phyloP scores from a whole-genome alignment of 129 eudicot genomes.

The Flaveria ramosissima region DNA sequence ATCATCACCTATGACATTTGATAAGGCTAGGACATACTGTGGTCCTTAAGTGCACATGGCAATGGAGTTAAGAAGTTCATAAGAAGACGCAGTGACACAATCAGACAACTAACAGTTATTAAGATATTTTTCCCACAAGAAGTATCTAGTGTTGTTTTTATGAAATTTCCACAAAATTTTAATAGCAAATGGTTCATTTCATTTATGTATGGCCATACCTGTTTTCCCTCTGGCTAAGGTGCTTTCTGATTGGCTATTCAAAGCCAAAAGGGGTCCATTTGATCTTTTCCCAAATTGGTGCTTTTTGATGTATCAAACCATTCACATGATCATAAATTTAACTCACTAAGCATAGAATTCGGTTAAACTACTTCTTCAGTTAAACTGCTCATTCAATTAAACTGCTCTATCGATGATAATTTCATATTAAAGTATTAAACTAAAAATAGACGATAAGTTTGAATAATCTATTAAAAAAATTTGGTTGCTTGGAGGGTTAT shows the following conservation, averaged over 20 bases:
- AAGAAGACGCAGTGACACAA: conserved; percentile 29
- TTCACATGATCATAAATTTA: background rate
- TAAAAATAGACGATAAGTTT: background rate
- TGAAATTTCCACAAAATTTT: conserved; percentile 2
- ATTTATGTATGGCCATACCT: conserved; percentile 28
- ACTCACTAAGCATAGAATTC: background rate
- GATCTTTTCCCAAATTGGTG: conserved; percentile 13
- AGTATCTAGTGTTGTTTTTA: conserved; percentile 1
- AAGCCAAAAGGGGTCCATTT: conserved; percentile 16
- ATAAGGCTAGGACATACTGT: background rate
- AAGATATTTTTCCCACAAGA: conserved; percentile 2
- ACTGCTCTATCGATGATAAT: background rate
- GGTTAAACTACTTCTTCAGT: background rate
- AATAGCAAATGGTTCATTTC: background rate
- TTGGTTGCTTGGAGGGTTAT: too few species aligned
- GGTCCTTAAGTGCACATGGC: conserved; percentile 41
- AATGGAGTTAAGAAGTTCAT: conserved; percentile 19
- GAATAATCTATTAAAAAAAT: too few species aligned
- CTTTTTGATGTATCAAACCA: background rate
- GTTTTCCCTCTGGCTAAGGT: conserved; percentile 33
- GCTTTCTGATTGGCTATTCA: conserved; percentile 31
- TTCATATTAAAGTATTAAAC: background rate
- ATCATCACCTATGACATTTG: background rate
- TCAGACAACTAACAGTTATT: conserved; percentile 25
- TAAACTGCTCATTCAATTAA: too few species aligned